Base-by-base conservation (phyloP, 2,329 filamentous ascomycete genomes). In the Xylariaceae sp. region DNA sequence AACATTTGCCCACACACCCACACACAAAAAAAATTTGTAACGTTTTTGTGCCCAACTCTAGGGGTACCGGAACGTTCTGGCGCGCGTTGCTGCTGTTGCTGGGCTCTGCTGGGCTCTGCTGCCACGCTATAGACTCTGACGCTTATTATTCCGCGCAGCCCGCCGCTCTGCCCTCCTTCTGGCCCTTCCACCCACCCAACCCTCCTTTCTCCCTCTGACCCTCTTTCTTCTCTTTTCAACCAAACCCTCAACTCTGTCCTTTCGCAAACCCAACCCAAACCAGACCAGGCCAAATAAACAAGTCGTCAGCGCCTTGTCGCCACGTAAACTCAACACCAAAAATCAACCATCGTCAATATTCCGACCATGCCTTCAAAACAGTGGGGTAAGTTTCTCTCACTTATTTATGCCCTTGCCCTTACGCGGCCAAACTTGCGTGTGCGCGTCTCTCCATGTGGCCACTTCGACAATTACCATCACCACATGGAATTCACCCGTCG, bases 301-400 rank as follows among this genome's bases (percentile, higher is more conserved):
- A n/a, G n/a, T n/a, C n/a, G n/a, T n/a, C n/a, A n/a, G n/a, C n/a
- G n/a, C n/a, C n/a, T n/a, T n/a, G n/a, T n/a, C n/a, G n/a, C n/a
- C n/a, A n/a, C n/a, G n/a, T n/a, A n/a, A n/a, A 9, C 17, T 36
- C 28, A 19, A 8, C 36, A 23, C 16, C 9, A 11, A 53, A 23
- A 24, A 21, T 11, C 7, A 14, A 21, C n/a, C 28, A 34, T 9
- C 31, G 5, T n/a, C 19, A 36, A 49, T 6, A 11, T 39, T 26
- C 47, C 43, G 61, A 73, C 39, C 40, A 77, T 76, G 74, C 67
- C 75, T 64, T 60, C 72, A 14, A 74, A 76, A 65, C 66, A 71
- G 73, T 76, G 75, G 75, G 74, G 75, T 77, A 71, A 71, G 75
- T 75, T 26, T 39, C 54, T 51, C 39, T 62, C 55, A 44, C 40